Percentiles rank a stretch among this genome's conserved stretches.
Conservation (phyloP, 305 asterid species). For the Rubia peregrina region DNA sequence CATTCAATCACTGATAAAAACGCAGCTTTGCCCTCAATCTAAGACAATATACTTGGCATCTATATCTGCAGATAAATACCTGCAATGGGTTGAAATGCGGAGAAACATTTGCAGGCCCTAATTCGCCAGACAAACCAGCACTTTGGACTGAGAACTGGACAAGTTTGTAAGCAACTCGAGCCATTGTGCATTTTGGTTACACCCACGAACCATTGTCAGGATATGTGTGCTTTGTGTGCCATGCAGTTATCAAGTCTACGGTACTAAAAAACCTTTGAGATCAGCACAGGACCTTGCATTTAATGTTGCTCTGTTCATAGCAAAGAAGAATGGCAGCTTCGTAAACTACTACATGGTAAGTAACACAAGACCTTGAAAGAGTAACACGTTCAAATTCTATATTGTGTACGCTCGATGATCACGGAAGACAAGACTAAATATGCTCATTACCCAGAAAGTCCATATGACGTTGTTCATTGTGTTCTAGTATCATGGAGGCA, state of each 20-base stretch:
- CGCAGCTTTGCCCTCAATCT: not conserved
- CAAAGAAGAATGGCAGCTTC: conserved; percentile 77
- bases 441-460: not conserved
- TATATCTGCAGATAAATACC: conserved; percentile 57
- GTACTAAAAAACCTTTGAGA: conserved; percentile 47
- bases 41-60: not conserved
- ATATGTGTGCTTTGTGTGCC: conserved; percentile 5
- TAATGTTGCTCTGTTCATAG: conserved; percentile 65
- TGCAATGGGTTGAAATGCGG: conserved; percentile 86
- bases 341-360: conserved; percentile 87
- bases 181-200: not conserved
- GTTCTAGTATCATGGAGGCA: conserved; percentile 83
- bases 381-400: not conserved
- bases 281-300: conserved; percentile 63
- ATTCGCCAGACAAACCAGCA: conserved; percentile 81
- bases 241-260: conserved; percentile 61
- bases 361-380: not conserved
- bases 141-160: conserved; percentile 99
- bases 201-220: not conserved
- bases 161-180: conserved; percentile 50
- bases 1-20: too few relatives aligned
- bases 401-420: too few relatives aligned
- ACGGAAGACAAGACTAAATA: not conserved
- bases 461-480: not conserved
- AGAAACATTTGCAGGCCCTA: conserved; percentile 80